These are phyloP conservation scores for Picea glauca DNA, from an alignment of 75 land plant species.

Conservation along the genomic window DNA sequence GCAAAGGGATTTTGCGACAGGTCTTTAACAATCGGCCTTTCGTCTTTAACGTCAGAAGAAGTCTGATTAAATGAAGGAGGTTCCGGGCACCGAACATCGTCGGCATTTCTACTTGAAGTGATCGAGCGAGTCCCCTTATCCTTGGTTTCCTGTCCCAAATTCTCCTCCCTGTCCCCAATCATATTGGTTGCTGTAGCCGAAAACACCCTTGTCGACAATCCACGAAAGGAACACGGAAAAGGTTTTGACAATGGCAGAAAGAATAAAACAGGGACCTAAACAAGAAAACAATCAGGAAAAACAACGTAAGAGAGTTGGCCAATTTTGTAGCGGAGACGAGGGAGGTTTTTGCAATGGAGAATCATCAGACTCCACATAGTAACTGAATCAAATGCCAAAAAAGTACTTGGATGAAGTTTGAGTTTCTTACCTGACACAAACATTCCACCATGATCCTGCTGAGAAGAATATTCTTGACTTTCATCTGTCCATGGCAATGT, in stretches of 20 bases:
- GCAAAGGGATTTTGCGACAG: constrained; percentile 1
- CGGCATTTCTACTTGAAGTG: neutral
- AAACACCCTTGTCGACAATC: neutral
- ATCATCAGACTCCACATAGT: neutral
- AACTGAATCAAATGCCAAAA: neutral
- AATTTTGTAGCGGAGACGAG: neutral
- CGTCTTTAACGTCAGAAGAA: neutral
- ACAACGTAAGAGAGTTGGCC: neutral
- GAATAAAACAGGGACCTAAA: neutral
- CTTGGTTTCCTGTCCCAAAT: neutral
- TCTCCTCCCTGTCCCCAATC: constrained; percentile 5
- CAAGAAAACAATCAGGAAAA: neutral
- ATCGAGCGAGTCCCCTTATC: neutral
- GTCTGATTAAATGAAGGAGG: neutral
- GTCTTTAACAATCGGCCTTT: neutral
- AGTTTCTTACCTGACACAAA: neutral
- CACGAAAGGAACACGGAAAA: neutral
- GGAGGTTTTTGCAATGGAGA: neutral
- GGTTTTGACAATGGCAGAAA: neutral
- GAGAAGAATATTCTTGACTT: constrained; percentile 5
- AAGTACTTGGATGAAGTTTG: neutral
- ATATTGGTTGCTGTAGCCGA: constrained; percentile 4
- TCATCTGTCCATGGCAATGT: constrained; percentile 13
- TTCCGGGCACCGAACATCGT: neutral
- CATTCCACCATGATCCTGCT: constrained; percentile 10